Evolutionary conservation across 495 filamentous ascomycete species (phyloP).

Genomic region (Penicillium goetzii): DNA sequence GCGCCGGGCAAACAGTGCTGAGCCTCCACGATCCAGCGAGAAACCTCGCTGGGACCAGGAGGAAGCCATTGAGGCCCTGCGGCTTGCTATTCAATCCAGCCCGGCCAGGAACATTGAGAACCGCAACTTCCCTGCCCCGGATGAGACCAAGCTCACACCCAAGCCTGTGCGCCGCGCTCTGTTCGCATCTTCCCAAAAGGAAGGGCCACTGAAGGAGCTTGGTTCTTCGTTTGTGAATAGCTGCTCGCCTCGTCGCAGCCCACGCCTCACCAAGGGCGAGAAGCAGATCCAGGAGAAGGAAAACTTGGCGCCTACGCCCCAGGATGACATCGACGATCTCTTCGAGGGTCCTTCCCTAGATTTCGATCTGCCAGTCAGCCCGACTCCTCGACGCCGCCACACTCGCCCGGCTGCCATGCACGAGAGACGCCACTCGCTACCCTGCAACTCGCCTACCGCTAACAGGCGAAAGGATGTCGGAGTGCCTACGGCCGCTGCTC

Average conservation of each 20-base stretch:
- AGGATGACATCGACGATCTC: slow-evolving; percentile 60
- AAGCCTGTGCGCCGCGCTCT: slow-evolving; percentile 73
- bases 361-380: slow-evolving; percentile 62
- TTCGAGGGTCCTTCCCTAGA: slow-evolving; percentile 56
- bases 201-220: slow-evolving; percentile 59
- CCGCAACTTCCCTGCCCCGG: slow-evolving; percentile 67
- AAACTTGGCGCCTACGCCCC: slow-evolving; percentile 43
- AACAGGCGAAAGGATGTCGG: slow-evolving; percentile 33
- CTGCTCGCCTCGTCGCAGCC: slow-evolving; percentile 51
- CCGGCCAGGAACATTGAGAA: slow-evolving; percentile 67
- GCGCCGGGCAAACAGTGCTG: slow-evolving; percentile 47
- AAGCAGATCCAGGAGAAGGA: slow-evolving; percentile 52
- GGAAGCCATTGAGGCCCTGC: slow-evolving; percentile 60
- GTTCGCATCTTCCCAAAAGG: slow-evolving; percentile 67
- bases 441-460: slow-evolving; percentile 41
- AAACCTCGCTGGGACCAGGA: slow-evolving; percentile 51
- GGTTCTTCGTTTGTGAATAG: slow-evolving; percentile 62
- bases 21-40: slow-evolving; percentile 38
- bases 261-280: slow-evolving; percentile 41
- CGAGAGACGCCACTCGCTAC: slow-evolving; percentile 50
- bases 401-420: slow-evolving; percentile 48
- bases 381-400: slow-evolving; percentile 57
- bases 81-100: slow-evolving; percentile 70
- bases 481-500: slow-evolving; percentile 35
- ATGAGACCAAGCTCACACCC: slow-evolving; percentile 55